These are phyloP conservation scores for Manihot esculenta DNA, from an alignment of 441 rosid species.

Conservation along the genomic window DNA sequence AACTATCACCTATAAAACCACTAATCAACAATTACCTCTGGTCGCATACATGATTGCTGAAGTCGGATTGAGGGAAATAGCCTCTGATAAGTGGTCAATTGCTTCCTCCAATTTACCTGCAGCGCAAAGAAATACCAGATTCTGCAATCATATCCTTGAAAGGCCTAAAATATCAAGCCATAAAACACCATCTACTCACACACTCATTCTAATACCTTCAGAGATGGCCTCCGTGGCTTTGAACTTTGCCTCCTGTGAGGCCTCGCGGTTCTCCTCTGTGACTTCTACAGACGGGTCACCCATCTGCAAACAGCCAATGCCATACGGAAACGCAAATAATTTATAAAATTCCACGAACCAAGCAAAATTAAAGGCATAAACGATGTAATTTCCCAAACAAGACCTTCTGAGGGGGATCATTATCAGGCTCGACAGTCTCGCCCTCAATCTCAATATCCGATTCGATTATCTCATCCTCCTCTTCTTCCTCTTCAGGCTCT, in stretches of 20 bases:
- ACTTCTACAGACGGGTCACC: slow-evolving; percentile 80
- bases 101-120: slow-evolving; percentile 85
- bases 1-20: neutral
- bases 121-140: slow-evolving; percentile 12
- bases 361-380: neutral
- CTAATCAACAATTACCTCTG: slow-evolving; percentile 51
- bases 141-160: neutral
- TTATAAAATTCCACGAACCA: too few relatives aligned
- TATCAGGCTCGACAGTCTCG: slow-evolving; percentile 79
- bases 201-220: slow-evolving; percentile 47
- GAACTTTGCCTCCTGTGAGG: slow-evolving; percentile 76
- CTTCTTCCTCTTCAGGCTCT: slow-evolving; percentile 53
- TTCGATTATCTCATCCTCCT: slow-evolving; percentile 75
- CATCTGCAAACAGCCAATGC: slow-evolving; percentile 49
- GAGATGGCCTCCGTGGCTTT: slow-evolving; percentile 82
- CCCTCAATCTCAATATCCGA: slow-evolving; percentile 95
- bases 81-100: slow-evolving; percentile 72
- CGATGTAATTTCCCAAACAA: neutral
- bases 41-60: slow-evolving; percentile 94
- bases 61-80: slow-evolving; percentile 72
- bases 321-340: too few relatives aligned
- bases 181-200: neutral
- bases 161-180: neutral
- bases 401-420: slow-evolving; percentile 96
- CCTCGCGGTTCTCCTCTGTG: slow-evolving; percentile 79